Evolutionary conservation across 2,329 filamentous ascomycete genomes (phyloP).

Genomic region (Ophiostoma tasmaniense): DNA sequence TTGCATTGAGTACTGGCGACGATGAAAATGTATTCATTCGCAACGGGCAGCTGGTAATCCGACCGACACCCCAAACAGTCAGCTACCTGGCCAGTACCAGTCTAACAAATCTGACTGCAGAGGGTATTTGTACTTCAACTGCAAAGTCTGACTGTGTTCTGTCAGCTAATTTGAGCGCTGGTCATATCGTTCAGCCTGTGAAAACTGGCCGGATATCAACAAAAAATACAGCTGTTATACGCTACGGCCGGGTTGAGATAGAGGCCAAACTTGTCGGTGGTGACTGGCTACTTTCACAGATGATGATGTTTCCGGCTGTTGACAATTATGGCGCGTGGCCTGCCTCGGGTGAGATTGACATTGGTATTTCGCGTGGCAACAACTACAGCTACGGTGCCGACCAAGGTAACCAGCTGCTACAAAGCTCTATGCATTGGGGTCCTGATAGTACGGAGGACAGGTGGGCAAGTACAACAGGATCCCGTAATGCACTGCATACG

Average conservation of each 20-base stretch:
- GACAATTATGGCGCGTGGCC: conserved; percentile 18
- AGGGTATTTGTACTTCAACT: conserved; percentile 14
- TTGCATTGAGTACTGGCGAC: conserved; percentile 14
- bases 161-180: conserved; percentile 10
- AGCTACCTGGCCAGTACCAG: conserved; percentile 10
- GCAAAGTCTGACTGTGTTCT: conserved; percentile 8
- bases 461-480: conserved; percentile 15
- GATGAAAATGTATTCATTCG: conserved; percentile 17
- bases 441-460: conserved; percentile 15
- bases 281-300: conserved; percentile 20
- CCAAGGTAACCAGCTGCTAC: conserved; percentile 12
- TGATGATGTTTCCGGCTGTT: conserved; percentile 17
- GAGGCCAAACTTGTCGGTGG: conserved; percentile 19
- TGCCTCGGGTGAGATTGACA: conserved; percentile 19
- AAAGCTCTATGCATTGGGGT: conserved; percentile 18
- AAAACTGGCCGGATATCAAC: conserved; percentile 17
- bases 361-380: conserved; percentile 17
- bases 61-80: conserved; percentile 13
- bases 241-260: conserved; percentile 18
- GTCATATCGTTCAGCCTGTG: conserved; percentile 17
- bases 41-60: conserved; percentile 18
- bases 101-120: conserved; percentile 28
- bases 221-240: conserved; percentile 17
- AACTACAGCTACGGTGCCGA: conserved; percentile 15
- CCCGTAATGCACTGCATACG: conserved; percentile 11